A percentile compares a stretch with the other conserved stretches of the same genome.
Conservation (phyloP, 257 asterid genomes). For the Fraxinus americana region DNA sequence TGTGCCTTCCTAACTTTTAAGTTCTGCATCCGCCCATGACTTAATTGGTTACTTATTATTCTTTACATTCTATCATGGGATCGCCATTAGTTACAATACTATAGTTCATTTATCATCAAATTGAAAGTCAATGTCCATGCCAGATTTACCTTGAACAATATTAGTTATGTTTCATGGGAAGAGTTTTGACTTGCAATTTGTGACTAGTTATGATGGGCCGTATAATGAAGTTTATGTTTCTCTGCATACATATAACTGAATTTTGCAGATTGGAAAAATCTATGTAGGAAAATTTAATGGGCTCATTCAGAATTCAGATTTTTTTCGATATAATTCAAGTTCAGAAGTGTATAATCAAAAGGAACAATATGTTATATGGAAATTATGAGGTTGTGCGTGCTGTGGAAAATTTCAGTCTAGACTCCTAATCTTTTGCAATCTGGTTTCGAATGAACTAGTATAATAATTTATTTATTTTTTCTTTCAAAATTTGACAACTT, state of each 20-base stretch:
- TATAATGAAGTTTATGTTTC: no score
- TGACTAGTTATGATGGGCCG: neutral
- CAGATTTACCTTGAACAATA: neutral
- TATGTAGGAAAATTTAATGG: neutral
- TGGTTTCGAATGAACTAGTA: neutral
- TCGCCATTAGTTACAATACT: neutral
- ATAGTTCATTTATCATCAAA: no score
- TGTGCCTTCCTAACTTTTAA: no score
- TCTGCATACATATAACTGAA: neutral
- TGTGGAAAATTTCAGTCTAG: neutral
- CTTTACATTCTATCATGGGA: neutral
- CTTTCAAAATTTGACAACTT: neutral
- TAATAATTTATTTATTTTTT: neutral
- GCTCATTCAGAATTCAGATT: neutral
- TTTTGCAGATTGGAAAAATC: neutral
- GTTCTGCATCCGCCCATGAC: no score
- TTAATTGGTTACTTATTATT: neutral
- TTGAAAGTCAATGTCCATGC: neutral
- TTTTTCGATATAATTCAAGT: no score
- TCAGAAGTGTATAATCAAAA: neutral
- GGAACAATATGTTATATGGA: neutral
- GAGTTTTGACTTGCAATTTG: no score
- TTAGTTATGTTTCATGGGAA: neutral
- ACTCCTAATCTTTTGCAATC: neutral
- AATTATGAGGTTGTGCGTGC: neutral